These are phyloP conservation scores for Stemphylium lycopersici DNA, from an alignment of 2,329 filamentous ascomycete species.

Conservation along the genomic window DNA sequence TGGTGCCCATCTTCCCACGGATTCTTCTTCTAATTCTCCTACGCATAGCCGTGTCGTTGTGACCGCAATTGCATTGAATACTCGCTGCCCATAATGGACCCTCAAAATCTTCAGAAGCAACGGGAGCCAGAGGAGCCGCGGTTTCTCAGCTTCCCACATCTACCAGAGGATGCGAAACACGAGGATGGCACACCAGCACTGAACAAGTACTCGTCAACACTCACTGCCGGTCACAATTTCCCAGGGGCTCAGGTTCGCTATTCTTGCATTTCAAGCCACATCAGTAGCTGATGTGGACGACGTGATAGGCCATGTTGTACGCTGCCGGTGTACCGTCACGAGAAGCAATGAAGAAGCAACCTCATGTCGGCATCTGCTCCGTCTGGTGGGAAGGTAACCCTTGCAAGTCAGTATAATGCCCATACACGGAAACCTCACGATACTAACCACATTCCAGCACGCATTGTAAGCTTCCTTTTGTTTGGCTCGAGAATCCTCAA, in stretches of 20 bases:
- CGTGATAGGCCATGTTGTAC: constrained; percentile 85
- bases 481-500: neutral
- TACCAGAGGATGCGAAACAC: constrained; percentile 59
- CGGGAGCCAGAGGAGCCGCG: constrained; percentile 47
- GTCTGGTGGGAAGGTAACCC: constrained; percentile 99
- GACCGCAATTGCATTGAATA: neutral
- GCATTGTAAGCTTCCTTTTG: constrained; percentile 51
- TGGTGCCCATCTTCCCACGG: constrained; percentile 1
- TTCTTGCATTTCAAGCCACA: neutral
- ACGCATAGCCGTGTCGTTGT: neutral
- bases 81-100: constrained; percentile 40
- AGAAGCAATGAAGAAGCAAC: constrained; percentile 85
- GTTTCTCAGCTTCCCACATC: constrained; percentile 64
- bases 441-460: constrained; percentile 50
- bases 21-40: neutral
- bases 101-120: constrained; percentile 45
- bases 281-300: constrained; percentile 11
- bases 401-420: constrained; percentile 73
- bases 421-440: constrained; percentile 18
- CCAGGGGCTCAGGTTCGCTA: constrained; percentile 79
- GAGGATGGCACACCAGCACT: constrained; percentile 68
- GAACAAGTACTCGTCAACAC: constrained; percentile 83
- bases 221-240: constrained; percentile 87
- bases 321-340: constrained; percentile 85
- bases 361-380: constrained; percentile 87